phyloP scores from a whole-genome alignment of 345 rosid genomes.

The Salix arbutifolia region DNA sequence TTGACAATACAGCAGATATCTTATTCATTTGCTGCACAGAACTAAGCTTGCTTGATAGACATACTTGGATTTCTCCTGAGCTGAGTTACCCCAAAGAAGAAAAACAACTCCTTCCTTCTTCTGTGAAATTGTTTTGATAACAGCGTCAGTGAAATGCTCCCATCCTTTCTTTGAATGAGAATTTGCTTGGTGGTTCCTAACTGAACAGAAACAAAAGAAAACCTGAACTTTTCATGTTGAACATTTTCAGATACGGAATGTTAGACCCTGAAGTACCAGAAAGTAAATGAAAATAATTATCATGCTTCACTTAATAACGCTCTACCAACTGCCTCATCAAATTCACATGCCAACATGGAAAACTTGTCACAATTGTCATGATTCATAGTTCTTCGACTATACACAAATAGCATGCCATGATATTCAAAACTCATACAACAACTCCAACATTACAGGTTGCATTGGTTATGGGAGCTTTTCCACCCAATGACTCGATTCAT shows the following conservation, averaged over 20 bases:
- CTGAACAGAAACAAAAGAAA: constrained; percentile 36
- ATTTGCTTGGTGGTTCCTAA: constrained; percentile 77
- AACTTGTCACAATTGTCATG: too few species aligned
- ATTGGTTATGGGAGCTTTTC: background rate
- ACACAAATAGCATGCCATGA: too few species aligned
- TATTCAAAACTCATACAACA: too few species aligned
- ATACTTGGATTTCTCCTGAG: constrained; percentile 81
- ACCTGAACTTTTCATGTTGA: background rate
- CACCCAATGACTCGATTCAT: background rate
- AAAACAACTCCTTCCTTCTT: constrained; percentile 89
- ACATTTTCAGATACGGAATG: background rate
- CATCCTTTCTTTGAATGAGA: constrained; percentile 98
- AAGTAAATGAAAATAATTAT: too few species aligned
- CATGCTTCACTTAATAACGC: too few species aligned
- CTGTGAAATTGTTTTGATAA: constrained; percentile 68
- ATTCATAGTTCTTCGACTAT: too few species aligned
- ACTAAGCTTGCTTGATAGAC: constrained; percentile 3
- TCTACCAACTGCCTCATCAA: too few species aligned
- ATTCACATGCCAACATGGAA: too few species aligned
- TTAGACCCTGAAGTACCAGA: background rate
- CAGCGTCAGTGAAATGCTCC: constrained; percentile 95
- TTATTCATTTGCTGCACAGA: background rate
- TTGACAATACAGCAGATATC: too few species aligned
- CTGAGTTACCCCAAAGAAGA: constrained; percentile 94
- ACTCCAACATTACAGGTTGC: background rate